These are phyloP conservation scores for Heritiera littoralis DNA, from an alignment of 345 rosid genomes.

Conservation along the genomic window DNA sequence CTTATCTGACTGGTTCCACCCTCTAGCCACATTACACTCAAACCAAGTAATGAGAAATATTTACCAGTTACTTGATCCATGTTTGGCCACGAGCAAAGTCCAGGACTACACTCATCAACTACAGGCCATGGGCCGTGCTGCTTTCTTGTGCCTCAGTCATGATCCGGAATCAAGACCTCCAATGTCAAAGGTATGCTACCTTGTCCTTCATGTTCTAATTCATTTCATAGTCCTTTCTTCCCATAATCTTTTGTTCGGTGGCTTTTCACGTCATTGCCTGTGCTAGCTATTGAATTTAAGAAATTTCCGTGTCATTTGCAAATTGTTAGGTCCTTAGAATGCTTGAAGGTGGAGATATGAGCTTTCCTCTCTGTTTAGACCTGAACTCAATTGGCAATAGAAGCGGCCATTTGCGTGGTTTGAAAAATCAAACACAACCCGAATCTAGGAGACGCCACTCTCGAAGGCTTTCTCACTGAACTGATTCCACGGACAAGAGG, in stretches of 20 bases:
- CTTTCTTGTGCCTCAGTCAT: constrained; percentile 17
- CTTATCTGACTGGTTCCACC: constrained; percentile 52
- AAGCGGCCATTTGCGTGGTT: constrained; percentile 58
- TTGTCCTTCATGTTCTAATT: not conserved
- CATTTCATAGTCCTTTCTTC: not conserved
- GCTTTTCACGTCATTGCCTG: not conserved
- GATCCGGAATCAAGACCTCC: constrained; percentile 25
- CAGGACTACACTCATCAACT: constrained; percentile 15
- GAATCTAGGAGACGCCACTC: constrained; percentile 40
- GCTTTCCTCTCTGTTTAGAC: constrained; percentile 45
- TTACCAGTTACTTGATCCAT: constrained; percentile 18
- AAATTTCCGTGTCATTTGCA: not conserved
- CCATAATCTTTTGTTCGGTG: not conserved
- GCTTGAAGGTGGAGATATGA: constrained; percentile 58
- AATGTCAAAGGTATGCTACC: constrained; percentile 24
- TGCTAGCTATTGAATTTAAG: not conserved
- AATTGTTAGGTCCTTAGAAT: constrained; percentile 37
- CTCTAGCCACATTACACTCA: constrained; percentile 38
- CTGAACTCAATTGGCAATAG: constrained; percentile 53
- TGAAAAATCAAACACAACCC: constrained; percentile 32
- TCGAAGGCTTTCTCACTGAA: constrained; percentile 49
- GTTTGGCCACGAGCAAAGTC: constrained; percentile 12
- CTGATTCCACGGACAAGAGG: not conserved
- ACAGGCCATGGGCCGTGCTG: constrained; percentile 20
- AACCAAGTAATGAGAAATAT: constrained; percentile 30